Conservation (phyloP, 176 grass and related monocot species). For the Triticum turgidum region DNA sequence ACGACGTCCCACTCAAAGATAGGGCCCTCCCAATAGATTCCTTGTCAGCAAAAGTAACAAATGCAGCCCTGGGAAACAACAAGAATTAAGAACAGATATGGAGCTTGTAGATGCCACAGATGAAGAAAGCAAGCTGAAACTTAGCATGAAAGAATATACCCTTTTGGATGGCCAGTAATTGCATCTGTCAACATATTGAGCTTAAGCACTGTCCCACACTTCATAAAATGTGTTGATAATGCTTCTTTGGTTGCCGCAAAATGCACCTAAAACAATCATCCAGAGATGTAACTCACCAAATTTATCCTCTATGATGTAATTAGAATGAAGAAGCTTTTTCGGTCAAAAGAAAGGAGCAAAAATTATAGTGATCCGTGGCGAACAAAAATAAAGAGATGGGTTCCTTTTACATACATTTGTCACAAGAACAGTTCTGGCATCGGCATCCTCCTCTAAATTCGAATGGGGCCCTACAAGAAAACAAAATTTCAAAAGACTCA, state of each 20-base stretch:
- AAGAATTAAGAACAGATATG: neutral
- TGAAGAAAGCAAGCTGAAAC: slow-evolving; percentile 21
- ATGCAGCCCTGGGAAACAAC: slow-evolving; percentile 53
- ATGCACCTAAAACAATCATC: slow-evolving; percentile 62
- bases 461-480: slow-evolving; percentile 44
- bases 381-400: neutral
- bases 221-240: slow-evolving; percentile 64
- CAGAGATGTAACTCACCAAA: neutral
- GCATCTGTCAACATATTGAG: slow-evolving; percentile 63
- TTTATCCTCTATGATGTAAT: slow-evolving; percentile 15
- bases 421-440: slow-evolving; percentile 65
- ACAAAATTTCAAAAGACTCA: slow-evolving; percentile 4
- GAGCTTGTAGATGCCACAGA: slow-evolving; percentile 1
- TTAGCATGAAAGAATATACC: slow-evolving; percentile 44
- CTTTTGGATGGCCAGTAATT: slow-evolving; percentile 78
- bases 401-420: slow-evolving; percentile 46
- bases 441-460: slow-evolving; percentile 50
- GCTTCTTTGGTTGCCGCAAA: slow-evolving; percentile 88
- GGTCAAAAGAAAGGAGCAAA: neutral
- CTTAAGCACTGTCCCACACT: slow-evolving; percentile 71
- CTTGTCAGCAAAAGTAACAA: slow-evolving; percentile 63
- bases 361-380: neutral
- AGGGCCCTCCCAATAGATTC: slow-evolving; percentile 74
- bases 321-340: neutral
- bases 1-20: slow-evolving; percentile 71